Conservation (phyloP, 371 early-diverging fungal genomes). For the Massospora cicadina region DNA sequence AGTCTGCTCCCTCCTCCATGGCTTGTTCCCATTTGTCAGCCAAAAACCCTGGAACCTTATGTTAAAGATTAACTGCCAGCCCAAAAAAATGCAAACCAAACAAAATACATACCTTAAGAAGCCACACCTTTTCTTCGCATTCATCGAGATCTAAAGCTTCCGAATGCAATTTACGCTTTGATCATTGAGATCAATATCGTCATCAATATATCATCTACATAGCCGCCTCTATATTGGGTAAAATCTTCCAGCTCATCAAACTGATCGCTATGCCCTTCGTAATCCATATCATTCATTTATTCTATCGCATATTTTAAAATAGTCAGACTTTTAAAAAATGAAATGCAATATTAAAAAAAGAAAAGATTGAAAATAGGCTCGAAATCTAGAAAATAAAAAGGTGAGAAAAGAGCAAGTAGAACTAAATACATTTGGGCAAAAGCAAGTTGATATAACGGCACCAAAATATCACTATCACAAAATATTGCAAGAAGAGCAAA, state of each 20-base stretch:
- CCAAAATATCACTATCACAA: no score
- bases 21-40: background rate
- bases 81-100: background rate
- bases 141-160: background rate
- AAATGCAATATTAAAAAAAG: no score
- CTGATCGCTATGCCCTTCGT: background rate
- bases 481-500: no score
- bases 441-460: no score
- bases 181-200: background rate
- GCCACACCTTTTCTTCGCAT: background rate
- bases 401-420: no score
- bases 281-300: background rate
- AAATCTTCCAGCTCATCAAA: background rate
- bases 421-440: no score
- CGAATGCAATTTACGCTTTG: background rate
- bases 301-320: no score
- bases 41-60: background rate
- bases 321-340: no score
- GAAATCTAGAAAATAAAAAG: no score
- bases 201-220: conserved; percentile 2
- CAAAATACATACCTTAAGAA: background rate
- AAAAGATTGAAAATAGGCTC: no score
- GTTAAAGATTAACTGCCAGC: background rate
- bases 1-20: background rate
- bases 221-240: background rate